Base-by-base conservation (phyloP, 1,284 basidiomycete genomes). In the Pseudozyma thailandica region DNA sequence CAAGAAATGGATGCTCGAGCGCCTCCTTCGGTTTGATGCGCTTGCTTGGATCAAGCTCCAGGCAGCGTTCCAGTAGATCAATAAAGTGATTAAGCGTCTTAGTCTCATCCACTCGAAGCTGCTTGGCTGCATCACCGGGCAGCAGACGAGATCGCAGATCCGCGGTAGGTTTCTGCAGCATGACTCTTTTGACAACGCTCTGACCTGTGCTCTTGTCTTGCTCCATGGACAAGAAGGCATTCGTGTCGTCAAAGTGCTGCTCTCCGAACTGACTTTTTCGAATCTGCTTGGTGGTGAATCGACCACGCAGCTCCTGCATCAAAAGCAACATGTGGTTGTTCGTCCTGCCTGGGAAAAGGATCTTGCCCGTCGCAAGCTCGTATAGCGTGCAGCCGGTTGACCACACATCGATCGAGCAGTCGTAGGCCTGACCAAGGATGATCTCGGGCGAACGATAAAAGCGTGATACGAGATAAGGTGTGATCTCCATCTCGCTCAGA, bases 361-460 rank as follows among this genome's bases (percentile, higher is more conserved):
- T 98, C 85, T 97, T 97, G 83, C 96, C 96, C 2, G 95, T 98
- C 84, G 94, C 98, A 6, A 98, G 87, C 84, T 99, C 96, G 84
- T 94, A 99, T 7, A 99, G 86, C 5, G 96, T 98, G 84, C 96
- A 99, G 1, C 93, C 96, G 50, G 96, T 90, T 1, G 94, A 96
- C 96, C 96, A 98, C 41, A 96, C 89, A 81, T 98, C 96, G 35
- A 99, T 88, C 0, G 94, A 88, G 12, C 91, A 90, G 84, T 98
- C 96, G 80, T 97, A 98, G 0, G 94, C 92, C 38, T 92, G 88
- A 16, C 96, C 96, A 50, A 99, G 88, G 78, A 98, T 98, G 82
- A 99, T 98, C 85, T 98, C 96, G 1, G 96, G 96, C 1, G 96
- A 95, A 45, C 96, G 91, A 82, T 99, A 99, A 85, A 98, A 99